Evolutionary conservation across 2,329 filamentous ascomycete genomes (phyloP), one percentile per base, ranked within the genome.

Genomic region (Fusarium compactum): DNA sequence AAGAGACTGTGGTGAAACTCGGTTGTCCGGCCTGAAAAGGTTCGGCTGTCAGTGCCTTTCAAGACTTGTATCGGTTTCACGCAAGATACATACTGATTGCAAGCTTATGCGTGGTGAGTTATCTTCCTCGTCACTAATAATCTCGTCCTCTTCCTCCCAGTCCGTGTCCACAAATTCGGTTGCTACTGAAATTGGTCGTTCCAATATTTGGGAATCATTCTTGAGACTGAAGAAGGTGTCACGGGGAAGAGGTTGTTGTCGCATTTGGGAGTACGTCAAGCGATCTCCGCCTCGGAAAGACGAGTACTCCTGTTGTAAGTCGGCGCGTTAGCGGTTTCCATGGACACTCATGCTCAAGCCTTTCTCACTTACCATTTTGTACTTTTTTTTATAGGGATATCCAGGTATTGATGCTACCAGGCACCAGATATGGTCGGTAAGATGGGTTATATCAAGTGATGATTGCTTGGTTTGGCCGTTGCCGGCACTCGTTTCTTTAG

Each of bases 1-100:
- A 95, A 9, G 94, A 97, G 40, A 96, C 85, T 4, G 95, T 97
- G 5, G 93, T 95, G 77, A 95, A 89, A 83, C 93, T 97, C 64
- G 89, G 89, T 75, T 92, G 88, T 74, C 86, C 87, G 67, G 88
- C 86, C 92, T 94, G 76, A 74, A 73, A 15, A 58, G 29, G 30
- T 29, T 41, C 47, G 14, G n/a, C 9, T 56, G 62, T 74, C 40
- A 76, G 66, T 43, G 48, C 43, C 44, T 38, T 40, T 25, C 38
- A 32, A 27, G 25, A 58, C 62, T 65, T 48, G 40, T 25, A 48
- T 48, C 20, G 14, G 25, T 50, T 27, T 20, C 27, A 25, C 34
- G 32, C 41, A 44, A 24, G 20, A 24, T 16, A 83, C 91, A 80
- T 86, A 94, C 92, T 62, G 92, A 94, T 74, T 92, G 88, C 67